A percentile compares a stretch with the other conserved stretches of the same genome.
These are phyloP conservation scores for Ogataea zsoltii DNA, from an alignment of 805 yeast genomes.

Conservation along the genomic window DNA sequence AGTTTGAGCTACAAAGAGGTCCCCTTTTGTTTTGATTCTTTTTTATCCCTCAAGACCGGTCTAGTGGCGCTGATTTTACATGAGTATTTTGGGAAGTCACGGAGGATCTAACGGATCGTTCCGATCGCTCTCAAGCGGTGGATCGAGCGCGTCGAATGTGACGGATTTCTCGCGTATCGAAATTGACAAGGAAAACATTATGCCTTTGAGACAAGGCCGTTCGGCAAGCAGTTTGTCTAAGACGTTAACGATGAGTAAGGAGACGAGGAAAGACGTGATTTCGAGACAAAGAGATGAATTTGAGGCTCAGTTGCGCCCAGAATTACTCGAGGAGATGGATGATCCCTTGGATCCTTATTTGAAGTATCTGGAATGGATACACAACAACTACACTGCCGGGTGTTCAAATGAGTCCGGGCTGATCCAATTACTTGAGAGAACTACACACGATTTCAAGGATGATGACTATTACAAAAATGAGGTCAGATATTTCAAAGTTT, in stretches of 20 bases:
- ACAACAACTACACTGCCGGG: constrained; percentile 60
- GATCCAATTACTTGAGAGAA: constrained; percentile 62
- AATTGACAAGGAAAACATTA: constrained; percentile 73
- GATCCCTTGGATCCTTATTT: constrained; percentile 80
- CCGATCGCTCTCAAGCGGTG: constrained; percentile 6
- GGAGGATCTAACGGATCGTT: background rate
- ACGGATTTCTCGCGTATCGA: constrained; percentile 44
- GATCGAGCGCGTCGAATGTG: constrained; percentile 9
- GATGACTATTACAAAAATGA: constrained; percentile 74
- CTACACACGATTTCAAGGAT: constrained; percentile 69
- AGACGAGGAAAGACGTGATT: constrained; percentile 12
- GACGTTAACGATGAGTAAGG: constrained; percentile 36
- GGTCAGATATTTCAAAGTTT: constrained; percentile 72
- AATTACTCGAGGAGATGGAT: constrained; percentile 59
- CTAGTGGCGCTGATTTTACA: background rate
- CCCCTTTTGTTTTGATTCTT: too few relatives aligned
- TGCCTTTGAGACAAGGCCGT: constrained; percentile 66
- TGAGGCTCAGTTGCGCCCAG: constrained; percentile 48
- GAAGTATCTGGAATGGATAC: constrained; percentile 77
- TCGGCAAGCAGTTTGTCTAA: constrained; percentile 59
- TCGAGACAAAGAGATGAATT: constrained; percentile 42
- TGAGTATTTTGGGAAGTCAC: background rate
- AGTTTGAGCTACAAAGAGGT: background rate
- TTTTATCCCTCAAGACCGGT: too few relatives aligned
- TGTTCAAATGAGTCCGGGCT: constrained; percentile 64